Percentiles rank a stretch among this genome's conserved stretches.
Conservation (phyloP, 345 rosid genomes). For the Camelina neglecta region DNA sequence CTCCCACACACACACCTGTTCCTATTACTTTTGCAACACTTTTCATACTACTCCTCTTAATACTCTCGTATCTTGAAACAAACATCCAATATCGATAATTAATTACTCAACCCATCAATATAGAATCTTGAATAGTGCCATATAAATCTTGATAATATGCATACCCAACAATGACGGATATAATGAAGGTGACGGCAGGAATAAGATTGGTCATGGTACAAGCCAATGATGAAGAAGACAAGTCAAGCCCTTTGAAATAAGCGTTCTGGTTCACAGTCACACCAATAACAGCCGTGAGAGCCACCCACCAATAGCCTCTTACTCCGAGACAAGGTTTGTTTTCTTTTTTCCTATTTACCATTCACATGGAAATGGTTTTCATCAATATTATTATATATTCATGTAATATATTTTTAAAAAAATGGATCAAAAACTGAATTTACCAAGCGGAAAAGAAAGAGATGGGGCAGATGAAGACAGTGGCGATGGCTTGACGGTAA, state of each 20-base stretch:
- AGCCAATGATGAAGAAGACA: conserved; percentile 50
- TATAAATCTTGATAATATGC: background rate
- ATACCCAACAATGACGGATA: conserved; percentile 49
- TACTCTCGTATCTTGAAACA: conserved; percentile 58
- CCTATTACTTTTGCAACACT: conserved; percentile 70
- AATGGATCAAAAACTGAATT: background rate
- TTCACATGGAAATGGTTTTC: conserved; percentile 14
- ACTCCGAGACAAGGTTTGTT: conserved; percentile 39
- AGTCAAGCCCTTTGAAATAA: conserved; percentile 48
- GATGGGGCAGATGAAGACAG: conserved; percentile 47
- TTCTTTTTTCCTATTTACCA: conserved; percentile 37
- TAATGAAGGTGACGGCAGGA: conserved; percentile 52
- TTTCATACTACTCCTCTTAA: conserved; percentile 57
- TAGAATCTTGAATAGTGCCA: background rate
- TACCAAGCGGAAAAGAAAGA: conserved; percentile 48
- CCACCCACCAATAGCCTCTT: conserved; percentile 48
- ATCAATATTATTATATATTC: background rate
- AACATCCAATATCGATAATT: conserved; percentile 1
- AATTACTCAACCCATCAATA: background rate
- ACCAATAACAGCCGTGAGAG: conserved; percentile 51
- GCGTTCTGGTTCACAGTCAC: conserved; percentile 47
- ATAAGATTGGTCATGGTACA: conserved; percentile 50
- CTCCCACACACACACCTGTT: conserved; percentile 63
- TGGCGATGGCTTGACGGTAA: conserved; percentile 54
- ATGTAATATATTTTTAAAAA: background rate